Evolutionary conservation across 2,329 filamentous ascomycete species (phyloP).

Genomic region (Iodosphaeria phyllophila): DNA sequence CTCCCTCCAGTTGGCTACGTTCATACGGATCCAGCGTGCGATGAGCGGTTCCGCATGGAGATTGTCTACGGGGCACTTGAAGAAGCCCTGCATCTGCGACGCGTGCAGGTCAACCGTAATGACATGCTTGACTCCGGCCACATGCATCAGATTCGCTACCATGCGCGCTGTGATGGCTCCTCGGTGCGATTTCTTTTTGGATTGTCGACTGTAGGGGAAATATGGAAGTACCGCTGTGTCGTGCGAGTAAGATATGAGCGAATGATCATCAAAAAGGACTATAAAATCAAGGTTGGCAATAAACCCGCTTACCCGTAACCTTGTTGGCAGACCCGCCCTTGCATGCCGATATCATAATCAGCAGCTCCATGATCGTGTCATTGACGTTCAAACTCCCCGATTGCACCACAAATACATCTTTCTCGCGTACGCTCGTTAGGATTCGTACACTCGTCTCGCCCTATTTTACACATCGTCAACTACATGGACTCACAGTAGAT

Average conservation of each 20-base stretch:
- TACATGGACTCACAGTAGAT: background rate
- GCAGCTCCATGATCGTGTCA: slow-evolving; percentile 95
- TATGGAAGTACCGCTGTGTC: slow-evolving; percentile 66
- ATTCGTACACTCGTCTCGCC: slow-evolving; percentile 54
- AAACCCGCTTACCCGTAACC: slow-evolving; percentile 56
- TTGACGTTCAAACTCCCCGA: slow-evolving; percentile 93
- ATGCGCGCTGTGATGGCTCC: slow-evolving; percentile 94
- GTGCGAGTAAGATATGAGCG: background rate
- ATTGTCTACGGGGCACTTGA: slow-evolving; percentile 94
- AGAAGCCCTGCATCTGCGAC: slow-evolving; percentile 99
- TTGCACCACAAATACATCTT: slow-evolving; percentile 98
- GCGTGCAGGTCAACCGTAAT: slow-evolving; percentile 94
- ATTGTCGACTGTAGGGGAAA: slow-evolving; percentile 98
- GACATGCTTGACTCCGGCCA: slow-evolving; percentile 92
- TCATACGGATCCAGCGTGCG: slow-evolving; percentile 83
- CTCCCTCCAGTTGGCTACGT: slow-evolving; percentile 73
- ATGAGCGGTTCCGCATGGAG: slow-evolving; percentile 90
- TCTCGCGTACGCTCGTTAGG: slow-evolving; percentile 69
- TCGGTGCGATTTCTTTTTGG: slow-evolving; percentile 95
- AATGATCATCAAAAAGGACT: background rate
- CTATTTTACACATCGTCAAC: slow-evolving; percentile 17
- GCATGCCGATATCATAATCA: slow-evolving; percentile 98
- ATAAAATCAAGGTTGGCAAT: slow-evolving; percentile 1
- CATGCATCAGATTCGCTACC: slow-evolving; percentile 83
- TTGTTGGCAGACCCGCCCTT: slow-evolving; percentile 95